Conservation (phyloP, 1,284 basidiomycete species). For the Leccinum fuscescens region DNA sequence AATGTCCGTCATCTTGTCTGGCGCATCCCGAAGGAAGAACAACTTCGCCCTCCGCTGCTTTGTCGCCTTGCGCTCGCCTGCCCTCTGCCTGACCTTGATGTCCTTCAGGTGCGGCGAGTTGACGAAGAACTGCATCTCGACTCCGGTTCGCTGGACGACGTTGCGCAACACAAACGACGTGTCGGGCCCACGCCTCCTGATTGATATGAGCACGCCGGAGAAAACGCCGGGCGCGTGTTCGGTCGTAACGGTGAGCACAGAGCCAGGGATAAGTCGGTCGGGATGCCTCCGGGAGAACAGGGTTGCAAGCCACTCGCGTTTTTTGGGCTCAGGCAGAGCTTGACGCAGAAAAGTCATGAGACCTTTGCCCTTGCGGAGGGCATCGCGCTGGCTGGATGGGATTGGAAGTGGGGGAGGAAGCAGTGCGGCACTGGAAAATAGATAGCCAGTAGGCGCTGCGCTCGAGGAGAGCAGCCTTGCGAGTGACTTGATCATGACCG, state of each 20-base stretch:
- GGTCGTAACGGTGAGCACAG: slow-evolving; percentile 73
- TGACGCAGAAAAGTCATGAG: slow-evolving; percentile 75
- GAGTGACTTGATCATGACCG: slow-evolving; percentile 5
- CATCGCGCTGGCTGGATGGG: slow-evolving; percentile 37
- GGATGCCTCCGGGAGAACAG: slow-evolving; percentile 72
- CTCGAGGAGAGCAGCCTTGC: slow-evolving; percentile 27
- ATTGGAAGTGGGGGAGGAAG: slow-evolving; percentile 48
- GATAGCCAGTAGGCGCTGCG: slow-evolving; percentile 47
- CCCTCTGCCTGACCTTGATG: slow-evolving; percentile 71
- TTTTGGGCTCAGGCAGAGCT: slow-evolving; percentile 64
- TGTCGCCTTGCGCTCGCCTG: slow-evolving; percentile 48
- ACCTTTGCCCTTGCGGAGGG: slow-evolving; percentile 68
- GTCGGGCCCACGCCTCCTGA: slow-evolving; percentile 78
- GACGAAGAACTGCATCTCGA: slow-evolving; percentile 88
- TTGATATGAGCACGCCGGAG: slow-evolving; percentile 81
- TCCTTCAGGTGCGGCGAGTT: slow-evolving; percentile 84
- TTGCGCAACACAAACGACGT: slow-evolving; percentile 85
- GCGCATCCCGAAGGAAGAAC: slow-evolving; percentile 74
- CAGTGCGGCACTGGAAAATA: slow-evolving; percentile 72
- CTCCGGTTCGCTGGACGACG: slow-evolving; percentile 83
- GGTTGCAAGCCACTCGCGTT: slow-evolving; percentile 61
- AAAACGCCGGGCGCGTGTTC: slow-evolving; percentile 75
- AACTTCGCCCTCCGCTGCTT: slow-evolving; percentile 73
- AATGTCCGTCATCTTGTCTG: slow-evolving; percentile 78
- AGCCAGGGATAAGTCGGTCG: slow-evolving; percentile 72